Evolutionary conservation across 176 grass and related monocot species (phyloP), one percentile per base, ranked within the genome.

Genomic region (Elymus sibiricus): DNA sequence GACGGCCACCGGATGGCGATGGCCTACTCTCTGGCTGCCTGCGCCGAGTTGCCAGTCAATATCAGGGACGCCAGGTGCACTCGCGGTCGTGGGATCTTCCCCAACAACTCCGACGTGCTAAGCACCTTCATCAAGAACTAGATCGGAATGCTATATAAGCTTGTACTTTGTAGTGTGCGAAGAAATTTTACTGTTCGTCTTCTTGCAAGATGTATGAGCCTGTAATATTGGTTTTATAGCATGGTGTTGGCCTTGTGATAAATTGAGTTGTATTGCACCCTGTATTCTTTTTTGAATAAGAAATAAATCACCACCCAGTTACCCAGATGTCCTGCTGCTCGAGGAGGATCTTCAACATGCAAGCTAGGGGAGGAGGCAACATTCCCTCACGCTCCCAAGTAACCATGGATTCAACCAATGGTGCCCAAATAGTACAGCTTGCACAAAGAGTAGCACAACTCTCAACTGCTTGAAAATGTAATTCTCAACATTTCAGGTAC

Each of bases 1-100:
- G n/a, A 98, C n/a, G 95, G 93, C 35, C 95, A 93, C 79, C 90
- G 92, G 83, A 97, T 97, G 95, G 95, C 95, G 7, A 97, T 97
- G 92, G 93, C 90, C 34, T 93, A 95, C 80, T 95, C 56, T 66
- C n/a, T 95, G 6, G 95, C 90, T 3, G 95, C 31, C 92, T 93
- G 95, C 19, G 87, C 89, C 1, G 90, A 93, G 40, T 90, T 95
- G n/a, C 90, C 95, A 7, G 90, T 95, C 12, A 97, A 90, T 0
- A 95, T 97, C 80, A 89, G 85, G 22, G 90, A n/a, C n/a, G n/a
- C n/a, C n/a, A n/a, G n/a, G 26, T 97, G 95, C 90, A 97, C 95
- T 11, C 84, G 95, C 29, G 95, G 95, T 11, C 84, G 95, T 31
- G 95, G 95, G 79, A 97, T 92, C 13, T 97, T 81, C 92, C 92